phyloP scores from a whole-genome alignment of 2,329 filamentous ascomycete genomes.

The Fusarium fujikuroi region DNA sequence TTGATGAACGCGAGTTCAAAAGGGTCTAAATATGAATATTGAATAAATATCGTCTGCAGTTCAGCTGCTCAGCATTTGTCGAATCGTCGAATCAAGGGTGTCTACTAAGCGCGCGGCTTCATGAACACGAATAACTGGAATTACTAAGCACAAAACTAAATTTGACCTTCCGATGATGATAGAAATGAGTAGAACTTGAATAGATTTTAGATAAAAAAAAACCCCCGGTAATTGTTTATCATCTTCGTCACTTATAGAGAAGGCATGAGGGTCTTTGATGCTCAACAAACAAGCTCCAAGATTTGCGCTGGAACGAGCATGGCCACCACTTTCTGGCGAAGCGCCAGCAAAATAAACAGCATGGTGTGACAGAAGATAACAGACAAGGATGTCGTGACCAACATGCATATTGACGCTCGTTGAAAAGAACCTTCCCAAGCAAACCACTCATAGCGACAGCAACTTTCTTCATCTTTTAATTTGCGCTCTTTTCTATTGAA shows the following conservation, averaged over 20 bases:
- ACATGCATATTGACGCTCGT: not conserved
- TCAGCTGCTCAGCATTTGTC: not conserved
- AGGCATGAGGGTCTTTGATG: not conserved
- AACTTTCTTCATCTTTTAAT: accelerated
- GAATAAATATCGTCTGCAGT: not conserved
- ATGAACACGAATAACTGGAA: accelerated
- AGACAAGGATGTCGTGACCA: not conserved
- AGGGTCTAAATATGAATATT: not conserved
- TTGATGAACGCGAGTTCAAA: accelerated
- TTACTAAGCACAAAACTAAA: too few species aligned
- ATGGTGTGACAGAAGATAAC: accelerated
- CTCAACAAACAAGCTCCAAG: too few species aligned
- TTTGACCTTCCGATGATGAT: too few species aligned
- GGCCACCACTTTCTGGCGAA: not conserved
- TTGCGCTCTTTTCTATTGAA: accelerated
- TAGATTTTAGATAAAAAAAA: too few species aligned
- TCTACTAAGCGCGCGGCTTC: not conserved
- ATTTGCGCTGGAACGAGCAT: too few species aligned
- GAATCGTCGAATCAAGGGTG: not conserved
- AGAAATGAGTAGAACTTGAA: too few species aligned
- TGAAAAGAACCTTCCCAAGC: not conserved
- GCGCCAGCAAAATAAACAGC: accelerated
- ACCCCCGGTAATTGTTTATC: accelerated
- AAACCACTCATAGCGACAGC: accelerated
- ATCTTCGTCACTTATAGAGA: not conserved